phyloP scores from a whole-genome alignment of 306 rosid genomes.

The Trichosanthes cucumerina region DNA sequence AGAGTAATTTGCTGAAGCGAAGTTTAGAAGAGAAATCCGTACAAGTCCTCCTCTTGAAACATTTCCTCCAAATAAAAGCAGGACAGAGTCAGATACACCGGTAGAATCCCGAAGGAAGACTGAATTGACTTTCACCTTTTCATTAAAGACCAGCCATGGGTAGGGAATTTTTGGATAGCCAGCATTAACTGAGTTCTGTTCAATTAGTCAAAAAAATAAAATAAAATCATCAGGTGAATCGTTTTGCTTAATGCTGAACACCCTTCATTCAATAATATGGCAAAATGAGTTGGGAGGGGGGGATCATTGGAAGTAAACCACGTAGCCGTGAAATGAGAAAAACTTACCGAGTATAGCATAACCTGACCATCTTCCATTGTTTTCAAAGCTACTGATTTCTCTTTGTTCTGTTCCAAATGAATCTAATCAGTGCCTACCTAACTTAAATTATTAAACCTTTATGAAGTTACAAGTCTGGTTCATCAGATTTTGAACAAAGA shows the following conservation, averaged over 20 bases:
- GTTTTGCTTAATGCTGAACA: constrained; percentile 2
- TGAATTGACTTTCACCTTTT: constrained; percentile 89
- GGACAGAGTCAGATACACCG: constrained; percentile 67
- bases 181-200: constrained; percentile 77
- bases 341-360: constrained; percentile 30
- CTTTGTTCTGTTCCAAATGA: constrained; percentile 60
- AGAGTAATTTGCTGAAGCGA: constrained; percentile 7
- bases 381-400: constrained; percentile 67
- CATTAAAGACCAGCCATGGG: constrained; percentile 95
- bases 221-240: constrained; percentile 7
- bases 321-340: constrained; percentile 12
- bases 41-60: constrained; percentile 42
- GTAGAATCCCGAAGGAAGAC: constrained; percentile 94
- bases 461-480: not conserved
- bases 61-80: constrained; percentile 82
- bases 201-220: not conserved
- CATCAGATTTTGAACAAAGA: not conserved
- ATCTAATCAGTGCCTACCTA: constrained; percentile 3
- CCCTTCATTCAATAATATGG: constrained; percentile 15
- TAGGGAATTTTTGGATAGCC: constrained; percentile 67
- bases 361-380: constrained; percentile 95
- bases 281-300: not conserved
- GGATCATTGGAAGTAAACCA: not conserved
- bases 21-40: not conserved
- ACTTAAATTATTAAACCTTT: not conserved